Evolutionary conservation across 768 basidiomycete species (phyloP), one percentile per base, ranked within the genome.

Genomic region (Butyriboletus loyo): DNA sequence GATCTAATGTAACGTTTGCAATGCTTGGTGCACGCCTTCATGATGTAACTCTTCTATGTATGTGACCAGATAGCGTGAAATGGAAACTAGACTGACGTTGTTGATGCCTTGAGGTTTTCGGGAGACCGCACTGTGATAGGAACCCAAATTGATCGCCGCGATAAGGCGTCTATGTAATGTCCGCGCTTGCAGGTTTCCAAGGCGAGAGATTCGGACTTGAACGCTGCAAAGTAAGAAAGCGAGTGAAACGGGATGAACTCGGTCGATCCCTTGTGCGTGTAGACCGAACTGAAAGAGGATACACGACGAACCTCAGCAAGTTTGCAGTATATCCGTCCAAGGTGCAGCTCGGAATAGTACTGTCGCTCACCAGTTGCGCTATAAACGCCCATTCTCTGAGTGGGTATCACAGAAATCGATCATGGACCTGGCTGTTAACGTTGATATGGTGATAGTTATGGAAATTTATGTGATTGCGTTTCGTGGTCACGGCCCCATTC

Each of bases 31-130:
- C 45, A n/a, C n/a, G 11, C 24, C 11, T 35, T n/a, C 22, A 34
- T 22, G 17, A 17, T 25, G 5, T 17, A 11, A 13, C 24, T n/a
- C 17, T 24, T n/a, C 45, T 32, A 22, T 32, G n/a, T n/a, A n/a
- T n/a, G 11, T 35, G 15, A 17, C 4, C 35, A 36, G 39, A 25
- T 32, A 28, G 27, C 3, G 13, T 31, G 35, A 24, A 36, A 43
- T 36, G 17, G 32, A 27, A 46, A 22, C 19, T 25, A 21, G 13
- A 1, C 8, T n/a, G 25, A 22, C 11, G 17, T 31, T n/a, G n/a
- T n/a, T 30, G 46, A 30, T n/a, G 15, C 47, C 47, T 53, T 13
- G 48, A 59, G 47, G 56, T 37, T 49, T 31, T 42, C 34, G n/a
- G 31, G n/a, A 25, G 30, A 19, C 27, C 3, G 4, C 3, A 32